Base-by-base conservation (phyloP, 2,329 filamentous ascomycete genomes). In the Triangularia setosa region DNA sequence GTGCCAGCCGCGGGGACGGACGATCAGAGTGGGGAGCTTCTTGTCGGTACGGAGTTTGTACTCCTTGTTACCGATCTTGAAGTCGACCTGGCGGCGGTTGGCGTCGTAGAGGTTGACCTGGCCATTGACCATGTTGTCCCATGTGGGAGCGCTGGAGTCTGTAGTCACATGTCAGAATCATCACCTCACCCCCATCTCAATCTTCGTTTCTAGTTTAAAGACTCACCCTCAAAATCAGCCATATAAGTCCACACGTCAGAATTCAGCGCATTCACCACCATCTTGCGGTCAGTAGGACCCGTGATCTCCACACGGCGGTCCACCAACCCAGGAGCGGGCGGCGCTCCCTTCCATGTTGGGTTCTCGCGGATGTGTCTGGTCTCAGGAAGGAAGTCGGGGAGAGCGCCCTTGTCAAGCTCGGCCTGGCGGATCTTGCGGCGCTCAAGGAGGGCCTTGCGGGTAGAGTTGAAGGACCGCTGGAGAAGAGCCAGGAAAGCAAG, bases 51-150 rank as follows among this genome's bases (percentile, higher is more conserved):
- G 91, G 67, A 99, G 90, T 84, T 97, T 97, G 83, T 99, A 99
- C 75, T 96, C 93, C 81, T 98, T 99, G 73, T 87, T 83, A 68
- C 93, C 93, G 75, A 93, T 90, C 84, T 95, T 96, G 85, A 98
- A 98, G 82, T 98, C 94, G 72, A 98, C 88, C 80, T 97, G 91
- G 72, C 87, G 89, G 74, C 95, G 91, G 75, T 96, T 93, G 71
- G 93, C 95, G 74, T 98, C 95, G 82, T 97, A 96, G 64, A 99
- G 86, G 83, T 98, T 99, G 71, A 97, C 89, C 80, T 99, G 95
- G 68, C 95, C 95, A 72, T 95, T 96, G 82, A 98, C 90, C 93
- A 98, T 98, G 83, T 98, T 98, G 71, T 97, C 93, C 95, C 95
- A 99, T 53, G 95, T 97, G 24, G 95, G 95, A 24, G 95, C 93